Base-by-base conservation (phyloP, 2,329 filamentous ascomycete genomes). In the Aspergillus awamori region DNA sequence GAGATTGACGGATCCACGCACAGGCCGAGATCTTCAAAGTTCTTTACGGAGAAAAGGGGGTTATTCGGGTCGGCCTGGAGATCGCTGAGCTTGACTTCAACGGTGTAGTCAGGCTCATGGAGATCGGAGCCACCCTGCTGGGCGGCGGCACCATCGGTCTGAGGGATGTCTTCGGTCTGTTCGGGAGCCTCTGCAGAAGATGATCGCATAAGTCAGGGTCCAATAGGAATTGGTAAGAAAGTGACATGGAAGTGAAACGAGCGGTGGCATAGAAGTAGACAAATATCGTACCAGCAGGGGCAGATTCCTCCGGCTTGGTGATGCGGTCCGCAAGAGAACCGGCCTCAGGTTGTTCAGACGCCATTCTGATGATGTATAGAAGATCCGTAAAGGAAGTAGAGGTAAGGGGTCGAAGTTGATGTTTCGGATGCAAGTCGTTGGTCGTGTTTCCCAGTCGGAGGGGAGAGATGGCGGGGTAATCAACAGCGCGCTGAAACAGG, bases 31-130 rank as follows among this genome's bases (percentile, higher is more conserved):
- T 97, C 88, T 67, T 95, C 87, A 75, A 97, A 99, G 1, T 85
- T 87, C 68, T 89, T 89, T 53, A 89, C 89, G 3, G 94, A 97
- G 76, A 88, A 95, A 24, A 98, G 86, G 10, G 94, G 94, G 73
- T 93, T 94, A 71, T 92, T 89, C 10, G 90, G 87, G 73, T 97
- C 92, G 30, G 87, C 86, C 78, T 97, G 93, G 57, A 97, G 84
- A 73, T 97, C 93, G 70, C 89, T 93, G 61, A 98, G 86, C 77
- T 94, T 95, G 69, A 99, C 92, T 72, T 97, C 90, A 67, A 99
- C 94, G 67, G 95, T 90, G 78, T 90, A 96, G 61, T 90, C 88
- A 4, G 88, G 87, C 76, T 97, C 91, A 22, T 86, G 79, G 10
- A 88, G 80, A 8, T 78, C 72, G 41, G 86, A 86, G 58, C 83